These are phyloP conservation scores for Spergularia azorica DNA, from an alignment of 179 eudicot species.

Conservation along the genomic window DNA sequence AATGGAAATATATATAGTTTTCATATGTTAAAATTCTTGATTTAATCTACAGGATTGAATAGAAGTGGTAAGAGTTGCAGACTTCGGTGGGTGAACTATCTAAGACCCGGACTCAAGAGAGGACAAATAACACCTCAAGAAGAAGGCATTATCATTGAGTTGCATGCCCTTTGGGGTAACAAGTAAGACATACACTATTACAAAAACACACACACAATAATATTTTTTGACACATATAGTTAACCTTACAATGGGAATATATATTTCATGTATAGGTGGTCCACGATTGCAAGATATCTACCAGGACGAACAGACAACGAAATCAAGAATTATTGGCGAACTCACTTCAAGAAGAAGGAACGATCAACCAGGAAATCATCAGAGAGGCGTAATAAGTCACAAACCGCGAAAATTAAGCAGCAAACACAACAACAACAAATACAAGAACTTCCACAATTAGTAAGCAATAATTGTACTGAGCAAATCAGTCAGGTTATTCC, in stretches of 20 bases:
- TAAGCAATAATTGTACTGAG: neutral
- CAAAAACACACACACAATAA: neutral
- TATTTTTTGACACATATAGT: neutral
- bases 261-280: slow-evolving; percentile 43
- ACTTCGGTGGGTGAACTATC: slow-evolving; percentile 68
- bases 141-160: slow-evolving; percentile 68
- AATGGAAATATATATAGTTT: neutral
- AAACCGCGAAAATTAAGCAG: slow-evolving; percentile 10
- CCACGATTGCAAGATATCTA: slow-evolving; percentile 64
- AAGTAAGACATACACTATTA: slow-evolving; percentile 38
- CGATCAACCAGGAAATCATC: slow-evolving; percentile 28
- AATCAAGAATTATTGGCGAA: slow-evolving; percentile 70
- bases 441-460: neutral
- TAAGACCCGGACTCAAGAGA: slow-evolving; percentile 66
- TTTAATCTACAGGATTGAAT: slow-evolving; percentile 43
- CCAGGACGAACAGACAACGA: slow-evolving; percentile 73
- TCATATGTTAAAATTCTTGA: neutral
- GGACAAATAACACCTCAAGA: slow-evolving; percentile 67
- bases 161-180: slow-evolving; percentile 77
- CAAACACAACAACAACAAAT: neutral
- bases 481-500: neutral
- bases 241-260: neutral
- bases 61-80: slow-evolving; percentile 72
- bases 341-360: slow-evolving; percentile 61
- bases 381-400: slow-evolving; percentile 26